Evolutionary conservation across 352 stramenopile species (phyloP).

Genomic region (Phytophthora foliorum): DNA sequence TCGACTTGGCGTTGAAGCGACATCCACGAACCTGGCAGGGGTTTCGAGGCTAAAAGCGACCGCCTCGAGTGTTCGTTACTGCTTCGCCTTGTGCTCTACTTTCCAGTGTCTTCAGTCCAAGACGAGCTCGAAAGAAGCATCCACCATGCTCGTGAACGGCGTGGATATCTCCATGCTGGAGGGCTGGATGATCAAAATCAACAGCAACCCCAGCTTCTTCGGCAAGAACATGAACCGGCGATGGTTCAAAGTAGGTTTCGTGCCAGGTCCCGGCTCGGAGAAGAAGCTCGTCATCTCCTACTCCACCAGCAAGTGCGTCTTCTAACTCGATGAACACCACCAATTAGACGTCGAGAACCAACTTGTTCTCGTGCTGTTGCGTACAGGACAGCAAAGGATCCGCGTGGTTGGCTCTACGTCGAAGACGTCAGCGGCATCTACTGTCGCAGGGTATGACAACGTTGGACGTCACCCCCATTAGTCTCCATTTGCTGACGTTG

Average conservation of each 20-base stretch:
- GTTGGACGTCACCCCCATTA: not conserved
- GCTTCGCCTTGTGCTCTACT: not conserved
- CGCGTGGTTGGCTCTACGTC: slow-evolving; percentile 82
- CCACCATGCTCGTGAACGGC: slow-evolving; percentile 68
- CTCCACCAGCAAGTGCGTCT: slow-evolving; percentile 80
- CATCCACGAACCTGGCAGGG: not conserved
- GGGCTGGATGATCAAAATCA: slow-evolving; percentile 90
- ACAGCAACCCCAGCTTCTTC: slow-evolving; percentile 86
- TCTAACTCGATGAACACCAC: not conserved
- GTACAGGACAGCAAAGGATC: slow-evolving; percentile 75
- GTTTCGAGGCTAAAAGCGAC: slow-evolving; percentile 16
- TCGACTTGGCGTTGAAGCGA: not conserved
- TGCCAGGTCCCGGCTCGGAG: slow-evolving; percentile 53
- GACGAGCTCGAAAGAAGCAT: not conserved
- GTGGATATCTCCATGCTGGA: slow-evolving; percentile 87
- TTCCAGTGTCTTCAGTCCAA: slow-evolving; percentile 1
- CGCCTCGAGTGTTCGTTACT: slow-evolving; percentile 11
- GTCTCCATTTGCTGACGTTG: not conserved
- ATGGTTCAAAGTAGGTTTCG: slow-evolving; percentile 83
- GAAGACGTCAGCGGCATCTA: slow-evolving; percentile 82
- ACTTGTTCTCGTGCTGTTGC: not conserved
- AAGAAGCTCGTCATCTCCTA: slow-evolving; percentile 84
- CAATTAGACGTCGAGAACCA: not conserved
- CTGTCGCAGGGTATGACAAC: slow-evolving; percentile 60
- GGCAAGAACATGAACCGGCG: slow-evolving; percentile 77